These are phyloP conservation scores for Euphrasia arctica DNA, from an alignment of 305 asterid genomes.

Conservation along the genomic window DNA sequence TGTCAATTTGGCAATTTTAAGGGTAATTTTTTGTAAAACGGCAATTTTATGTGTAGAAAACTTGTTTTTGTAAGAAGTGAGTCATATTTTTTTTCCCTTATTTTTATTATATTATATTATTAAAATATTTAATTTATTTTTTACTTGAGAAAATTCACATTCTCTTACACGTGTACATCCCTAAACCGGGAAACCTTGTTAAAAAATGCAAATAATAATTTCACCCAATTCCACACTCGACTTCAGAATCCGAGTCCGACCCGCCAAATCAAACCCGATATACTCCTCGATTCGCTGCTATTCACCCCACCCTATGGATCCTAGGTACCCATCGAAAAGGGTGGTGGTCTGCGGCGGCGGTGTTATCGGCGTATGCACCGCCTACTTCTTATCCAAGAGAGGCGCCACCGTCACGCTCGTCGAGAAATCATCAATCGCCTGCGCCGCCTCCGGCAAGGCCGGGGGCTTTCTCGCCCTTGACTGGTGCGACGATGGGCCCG, in stretches of 20 bases:
- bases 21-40: too few species aligned
- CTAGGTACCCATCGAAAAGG: slow-evolving; percentile 36
- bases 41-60: too few species aligned
- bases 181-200: too few species aligned
- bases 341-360: slow-evolving; percentile 97
- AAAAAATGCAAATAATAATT: too few species aligned
- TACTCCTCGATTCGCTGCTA: slow-evolving; percentile 32
- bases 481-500: slow-evolving; percentile 78
- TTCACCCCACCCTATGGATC: slow-evolving; percentile 51
- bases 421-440: slow-evolving; percentile 81
- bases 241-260: slow-evolving; percentile 20
- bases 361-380: slow-evolving; percentile 82
- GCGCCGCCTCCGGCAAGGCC: slow-evolving; percentile 91
- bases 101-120: too few species aligned
- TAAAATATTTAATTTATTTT: too few species aligned
- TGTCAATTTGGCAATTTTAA: too few species aligned
- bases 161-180: too few species aligned
- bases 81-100: too few species aligned
- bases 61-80: too few species aligned
- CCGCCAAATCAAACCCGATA: slow-evolving; percentile 17
- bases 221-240: not conserved
- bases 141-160: too few species aligned
- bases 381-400: slow-evolving; percentile 67
- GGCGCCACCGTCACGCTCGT: slow-evolving; percentile 76
- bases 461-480: slow-evolving; percentile 90